Evolutionary conservation across 495 filamentous ascomycete genomes (phyloP), one percentile per base, ranked within the genome.

Genomic region (Neurospora tetrasperma): DNA sequence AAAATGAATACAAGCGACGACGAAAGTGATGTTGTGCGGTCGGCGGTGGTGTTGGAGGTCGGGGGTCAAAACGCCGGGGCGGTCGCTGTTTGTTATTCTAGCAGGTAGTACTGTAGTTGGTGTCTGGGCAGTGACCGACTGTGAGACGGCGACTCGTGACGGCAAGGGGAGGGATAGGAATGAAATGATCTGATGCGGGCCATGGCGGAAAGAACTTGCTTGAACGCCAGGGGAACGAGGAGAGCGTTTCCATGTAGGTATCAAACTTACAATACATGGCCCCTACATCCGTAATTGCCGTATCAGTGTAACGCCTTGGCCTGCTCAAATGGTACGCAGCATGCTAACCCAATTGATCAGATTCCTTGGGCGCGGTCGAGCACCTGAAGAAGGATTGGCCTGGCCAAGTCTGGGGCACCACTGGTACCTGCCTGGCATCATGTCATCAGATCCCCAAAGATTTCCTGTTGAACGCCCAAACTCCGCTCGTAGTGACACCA

Each of bases 361-460:
- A 31, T 31, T 31, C 27, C 27, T 62, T 62, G 54, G 54, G 54
- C 54, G 23, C 54, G 54, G 54, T 62, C 54, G 54, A 62, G 23
- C 54, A 62, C 54, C 54, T 35, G 54, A 18, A 66, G 54, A 66
- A 66, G 27, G 54, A 66, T 66, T 66, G 54, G 54, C 54, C 54
- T 31, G 23, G 23, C 27, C 54, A 18, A 66, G 35, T 38, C 54
- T 66, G 54, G 54, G 23, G 23, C 54, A 62, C 54, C 54, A 62
- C 23, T 62, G 54, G 54, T 7, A 31, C 54, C 54, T 62, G 54
- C 23, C 54, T 62, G 48, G 48, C 23, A 59, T 59, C 48, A 27
- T 59, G 54, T 62, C 54, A 62, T 62, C 54, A 62, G 54, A 62
- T 62, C 54, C 54, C 54, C 54, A 66, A 66, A 66, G 54, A 66